phyloP scores from a whole-genome alignment of 176 grass and related monocot genomes.

The Ampelocalamus luodianensis region DNA sequence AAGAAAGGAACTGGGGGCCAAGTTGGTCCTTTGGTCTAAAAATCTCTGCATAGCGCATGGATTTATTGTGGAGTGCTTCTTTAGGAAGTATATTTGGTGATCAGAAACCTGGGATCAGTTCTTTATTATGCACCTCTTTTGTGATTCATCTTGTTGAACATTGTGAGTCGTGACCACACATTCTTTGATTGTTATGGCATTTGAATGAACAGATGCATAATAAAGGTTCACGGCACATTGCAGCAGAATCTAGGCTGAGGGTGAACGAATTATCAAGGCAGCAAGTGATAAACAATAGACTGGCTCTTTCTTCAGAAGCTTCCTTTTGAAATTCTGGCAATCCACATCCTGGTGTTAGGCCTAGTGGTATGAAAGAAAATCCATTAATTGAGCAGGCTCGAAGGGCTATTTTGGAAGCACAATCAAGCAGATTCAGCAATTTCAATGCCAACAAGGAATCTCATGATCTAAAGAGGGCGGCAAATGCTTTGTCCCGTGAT shows the following conservation, averaged over 20 bases:
- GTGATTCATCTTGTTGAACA: neutral
- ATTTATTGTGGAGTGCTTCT: neutral
- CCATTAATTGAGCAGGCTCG: conserved; percentile 64
- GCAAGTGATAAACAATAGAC: conserved; percentile 66
- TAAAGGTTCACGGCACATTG: conserved; percentile 73
- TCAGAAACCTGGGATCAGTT: neutral
- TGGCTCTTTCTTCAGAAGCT: conserved; percentile 60
- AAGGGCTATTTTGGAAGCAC: conserved; percentile 64
- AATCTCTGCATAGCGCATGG: neutral
- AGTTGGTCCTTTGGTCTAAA: neutral
- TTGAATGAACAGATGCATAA: conserved; percentile 71
- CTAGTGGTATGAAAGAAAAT: conserved; percentile 44
- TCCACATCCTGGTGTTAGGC: neutral
- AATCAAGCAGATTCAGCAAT: conserved; percentile 52
- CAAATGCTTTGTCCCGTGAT: conserved; percentile 18
- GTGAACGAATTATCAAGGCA: conserved; percentile 61
- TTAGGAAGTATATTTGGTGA: neutral
- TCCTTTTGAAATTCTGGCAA: conserved; percentile 34
- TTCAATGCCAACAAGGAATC: conserved; percentile 33
- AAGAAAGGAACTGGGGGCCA: neutral
- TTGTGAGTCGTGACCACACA: neutral
- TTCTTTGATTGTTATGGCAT: conserved; percentile 28
- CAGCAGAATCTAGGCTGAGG: conserved; percentile 57
- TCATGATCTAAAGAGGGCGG: conserved; percentile 26
- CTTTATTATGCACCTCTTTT: conserved; percentile 39